Percentiles rank a stretch among this genome's conserved stretches.
Conservation (phyloP, 2,329 filamentous ascomycete genomes). For the Scedosporium apiospermum region DNA sequence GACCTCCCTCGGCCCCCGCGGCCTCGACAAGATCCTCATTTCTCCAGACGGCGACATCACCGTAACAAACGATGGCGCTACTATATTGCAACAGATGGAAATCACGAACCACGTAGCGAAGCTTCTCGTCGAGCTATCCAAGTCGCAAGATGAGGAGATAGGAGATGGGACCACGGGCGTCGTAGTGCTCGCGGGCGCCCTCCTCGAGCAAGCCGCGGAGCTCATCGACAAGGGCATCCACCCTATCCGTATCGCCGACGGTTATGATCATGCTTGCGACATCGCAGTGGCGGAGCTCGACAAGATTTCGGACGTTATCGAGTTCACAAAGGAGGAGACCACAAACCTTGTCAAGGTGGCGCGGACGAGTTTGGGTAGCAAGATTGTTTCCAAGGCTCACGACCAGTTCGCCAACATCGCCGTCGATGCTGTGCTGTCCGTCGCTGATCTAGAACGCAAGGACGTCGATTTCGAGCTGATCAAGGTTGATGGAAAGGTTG, state of each 20-base stretch:
- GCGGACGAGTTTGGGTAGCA: constrained; percentile 91
- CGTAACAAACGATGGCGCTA: constrained; percentile 97
- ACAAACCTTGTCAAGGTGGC: constrained; percentile 89
- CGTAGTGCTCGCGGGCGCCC: constrained; percentile 86
- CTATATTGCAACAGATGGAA: constrained; percentile 97
- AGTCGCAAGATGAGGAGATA: constrained; percentile 98
- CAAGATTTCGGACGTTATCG: constrained; percentile 81
- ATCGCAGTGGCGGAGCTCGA: constrained; percentile 90
- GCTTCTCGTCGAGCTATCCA: constrained; percentile 90
- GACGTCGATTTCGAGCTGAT: constrained; percentile 99
- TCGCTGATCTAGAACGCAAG: constrained; percentile 89
- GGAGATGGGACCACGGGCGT: constrained; percentile 97
- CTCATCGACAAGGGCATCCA: constrained; percentile 99
- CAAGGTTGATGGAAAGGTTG: constrained; percentile 98
- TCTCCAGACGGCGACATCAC: constrained; percentile 98
- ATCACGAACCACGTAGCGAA: constrained; percentile 98
- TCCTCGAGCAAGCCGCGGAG: constrained; percentile 93
- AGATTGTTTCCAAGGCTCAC: constrained; percentile 98
- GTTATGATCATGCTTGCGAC: constrained; percentile 95
- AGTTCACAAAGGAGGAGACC: constrained; percentile 72
- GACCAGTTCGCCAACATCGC: constrained; percentile 97
- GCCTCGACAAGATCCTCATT: constrained; percentile 98
- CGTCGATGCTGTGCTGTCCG: constrained; percentile 91
- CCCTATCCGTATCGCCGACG: constrained; percentile 95
- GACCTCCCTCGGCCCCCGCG: constrained; percentile 88